Conservation (phyloP, 345 rosid species). For the Adansonia digitata region DNA sequence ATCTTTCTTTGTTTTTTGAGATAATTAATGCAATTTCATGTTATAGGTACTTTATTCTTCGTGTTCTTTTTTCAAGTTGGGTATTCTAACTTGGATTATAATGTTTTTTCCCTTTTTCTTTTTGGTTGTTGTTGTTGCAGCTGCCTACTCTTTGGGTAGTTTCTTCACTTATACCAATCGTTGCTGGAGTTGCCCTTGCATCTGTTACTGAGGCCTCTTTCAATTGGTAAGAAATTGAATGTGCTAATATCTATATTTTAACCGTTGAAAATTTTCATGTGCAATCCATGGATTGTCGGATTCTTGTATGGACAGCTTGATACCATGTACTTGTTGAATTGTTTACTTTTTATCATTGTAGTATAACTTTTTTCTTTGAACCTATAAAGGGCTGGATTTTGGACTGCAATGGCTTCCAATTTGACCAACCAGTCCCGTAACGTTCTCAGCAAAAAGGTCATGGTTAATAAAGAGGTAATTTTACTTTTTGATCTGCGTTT, state of each 20-base stretch:
- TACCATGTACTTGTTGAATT: neutral
- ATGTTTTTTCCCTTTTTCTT: too few species aligned
- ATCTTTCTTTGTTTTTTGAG: neutral
- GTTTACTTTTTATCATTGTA: neutral
- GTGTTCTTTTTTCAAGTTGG: neutral
- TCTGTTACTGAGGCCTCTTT: conserved; percentile 90
- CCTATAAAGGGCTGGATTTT: conserved; percentile 68
- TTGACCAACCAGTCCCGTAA: conserved; percentile 82
- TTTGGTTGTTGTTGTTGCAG: conserved; percentile 50
- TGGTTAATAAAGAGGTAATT: conserved; percentile 91
- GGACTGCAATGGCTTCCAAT: conserved; percentile 94
- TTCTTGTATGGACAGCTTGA: neutral
- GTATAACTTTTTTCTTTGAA: neutral
- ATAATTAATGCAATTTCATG: neutral
- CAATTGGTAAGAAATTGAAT: conserved; percentile 56
- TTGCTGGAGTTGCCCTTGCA: conserved; percentile 96
- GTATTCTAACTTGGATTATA: conserved; percentile 5
- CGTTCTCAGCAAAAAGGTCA: conserved; percentile 90
- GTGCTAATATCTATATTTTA: neutral
- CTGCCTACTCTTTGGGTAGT: conserved; percentile 81
- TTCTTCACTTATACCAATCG: conserved; percentile 78
- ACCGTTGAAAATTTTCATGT: neutral
- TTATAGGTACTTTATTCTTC: too few species aligned
- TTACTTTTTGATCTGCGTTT: conserved; percentile 10
- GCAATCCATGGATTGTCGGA: neutral